Evolutionary conservation across 352 stramenopile genomes (phyloP).

Genomic region (Globisporangium canariense): DNA sequence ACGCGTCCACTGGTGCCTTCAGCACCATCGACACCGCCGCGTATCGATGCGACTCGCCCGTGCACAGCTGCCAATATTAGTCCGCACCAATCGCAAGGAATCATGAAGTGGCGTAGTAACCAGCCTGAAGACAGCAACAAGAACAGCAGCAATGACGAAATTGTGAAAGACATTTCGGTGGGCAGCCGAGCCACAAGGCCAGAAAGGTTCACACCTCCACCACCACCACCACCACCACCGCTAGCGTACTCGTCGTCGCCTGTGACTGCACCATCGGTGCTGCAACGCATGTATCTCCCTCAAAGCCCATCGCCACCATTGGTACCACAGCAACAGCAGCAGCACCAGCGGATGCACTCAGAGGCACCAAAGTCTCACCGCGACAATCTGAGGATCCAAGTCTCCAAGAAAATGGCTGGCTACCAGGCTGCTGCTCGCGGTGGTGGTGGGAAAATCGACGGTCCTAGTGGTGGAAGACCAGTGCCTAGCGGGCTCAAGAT

Average conservation of each 20-base stretch:
- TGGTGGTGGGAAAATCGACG: background rate
- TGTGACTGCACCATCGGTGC: conserved; percentile 10
- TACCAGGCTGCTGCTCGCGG: conserved; percentile 7
- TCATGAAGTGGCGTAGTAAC: conserved; percentile 20
- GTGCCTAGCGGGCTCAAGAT: conserved; percentile 12
- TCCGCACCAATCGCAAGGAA: conserved; percentile 20
- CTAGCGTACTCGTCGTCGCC: conserved; percentile 40
- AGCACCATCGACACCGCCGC: conserved; percentile 20
- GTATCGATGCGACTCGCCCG: conserved; percentile 16
- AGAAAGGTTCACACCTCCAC: background rate
- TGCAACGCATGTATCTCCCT: conserved; percentile 16
- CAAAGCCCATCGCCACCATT: conserved; percentile 8
- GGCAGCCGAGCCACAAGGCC: background rate
- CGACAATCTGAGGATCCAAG: conserved; percentile 67
- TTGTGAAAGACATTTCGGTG: background rate
- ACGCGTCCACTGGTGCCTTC: conserved; percentile 24
- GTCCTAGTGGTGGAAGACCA: background rate
- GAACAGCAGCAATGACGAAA: background rate
- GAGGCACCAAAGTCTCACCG: conserved; percentile 23
- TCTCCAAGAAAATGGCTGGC: conserved; percentile 76
- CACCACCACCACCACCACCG: background rate
- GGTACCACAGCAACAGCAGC: conserved; percentile 7
- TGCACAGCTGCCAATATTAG: conserved; percentile 18
- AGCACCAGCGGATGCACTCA: background rate
- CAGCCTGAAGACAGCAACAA: conserved; percentile 3